Evolutionary conservation across 805 yeast genomes (phyloP).

Genomic region (Candida piceae): DNA sequence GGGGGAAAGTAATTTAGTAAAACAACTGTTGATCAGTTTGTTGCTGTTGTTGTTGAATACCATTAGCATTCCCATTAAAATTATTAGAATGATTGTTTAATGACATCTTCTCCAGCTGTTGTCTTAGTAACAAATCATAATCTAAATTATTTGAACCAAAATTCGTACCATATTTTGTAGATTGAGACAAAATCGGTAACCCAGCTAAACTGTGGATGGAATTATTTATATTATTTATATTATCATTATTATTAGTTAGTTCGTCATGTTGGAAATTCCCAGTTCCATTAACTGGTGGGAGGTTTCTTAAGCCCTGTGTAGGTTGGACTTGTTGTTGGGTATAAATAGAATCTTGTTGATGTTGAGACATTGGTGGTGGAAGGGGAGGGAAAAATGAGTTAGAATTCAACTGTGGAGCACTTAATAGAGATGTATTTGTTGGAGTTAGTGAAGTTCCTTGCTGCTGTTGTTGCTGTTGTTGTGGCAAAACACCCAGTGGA

Average conservation of each 20-base stretch:
- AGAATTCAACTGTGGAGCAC: slow-evolving; percentile 6
- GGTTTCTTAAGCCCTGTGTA: not conserved
- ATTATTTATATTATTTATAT: not conserved
- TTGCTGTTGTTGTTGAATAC: not conserved
- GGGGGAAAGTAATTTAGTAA: no score
- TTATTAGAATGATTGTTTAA: slow-evolving; percentile 14
- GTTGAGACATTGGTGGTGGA: slow-evolving; percentile 4
- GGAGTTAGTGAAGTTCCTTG: not conserved
- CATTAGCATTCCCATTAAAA: no score
- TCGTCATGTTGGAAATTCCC: no score
- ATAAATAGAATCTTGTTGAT: slow-evolving; percentile 2
- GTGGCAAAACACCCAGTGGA: not conserved
- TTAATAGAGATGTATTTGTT: not conserved
- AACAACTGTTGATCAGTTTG: slow-evolving; percentile 5
- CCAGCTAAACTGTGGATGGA: not conserved
- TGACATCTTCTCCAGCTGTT: slow-evolving; percentile 27
- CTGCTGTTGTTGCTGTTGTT: slow-evolving; percentile 8
- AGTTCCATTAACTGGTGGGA: not conserved
- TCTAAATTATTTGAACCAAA: slow-evolving; percentile 11
- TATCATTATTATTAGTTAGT: no score
- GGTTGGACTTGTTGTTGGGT: slow-evolving; percentile 5
- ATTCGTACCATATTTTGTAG: not conserved
- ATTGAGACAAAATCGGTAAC: not conserved
- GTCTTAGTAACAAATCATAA: slow-evolving; percentile 24
- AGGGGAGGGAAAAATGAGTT: slow-evolving; percentile 7